Conservation (phyloP, 768 basidiomycete genomes). For the Steccherinum ochraceum region DNA sequence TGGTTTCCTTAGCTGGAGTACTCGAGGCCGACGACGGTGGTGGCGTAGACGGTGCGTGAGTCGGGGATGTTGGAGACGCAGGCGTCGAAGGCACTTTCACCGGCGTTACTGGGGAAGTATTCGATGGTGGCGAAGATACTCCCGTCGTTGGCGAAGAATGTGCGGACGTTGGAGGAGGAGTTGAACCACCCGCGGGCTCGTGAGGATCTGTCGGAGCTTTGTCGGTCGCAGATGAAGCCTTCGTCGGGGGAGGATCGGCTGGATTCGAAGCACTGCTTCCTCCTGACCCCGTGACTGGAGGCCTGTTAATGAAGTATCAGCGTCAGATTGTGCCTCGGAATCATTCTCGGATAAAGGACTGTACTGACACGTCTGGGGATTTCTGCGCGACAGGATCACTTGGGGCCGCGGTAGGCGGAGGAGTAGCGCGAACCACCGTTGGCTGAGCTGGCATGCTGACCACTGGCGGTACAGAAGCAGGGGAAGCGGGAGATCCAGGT, state of each 20-base stretch:
- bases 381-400: neutral
- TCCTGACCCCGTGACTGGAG: neutral
- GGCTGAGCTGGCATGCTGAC: neutral
- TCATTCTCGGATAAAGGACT: no score
- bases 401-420: neutral
- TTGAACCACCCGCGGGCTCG: no score
- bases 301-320: neutral
- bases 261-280: no score
- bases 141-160: no score
- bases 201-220: neutral
- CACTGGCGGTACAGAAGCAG: neutral
- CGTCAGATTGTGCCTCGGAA: no score
- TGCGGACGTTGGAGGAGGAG: neutral
- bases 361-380: neutral
- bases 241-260: neutral
- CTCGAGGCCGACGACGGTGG: neutral
- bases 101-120: no score
- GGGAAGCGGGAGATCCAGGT: neutral
- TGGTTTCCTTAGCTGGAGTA: neutral
- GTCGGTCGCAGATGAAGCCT: neutral
- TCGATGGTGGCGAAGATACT: no score
- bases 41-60: conserved; percentile 3
- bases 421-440: neutral
- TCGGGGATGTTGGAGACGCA: conserved; percentile 3
- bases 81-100: conserved; percentile 5